Base-by-base conservation (phyloP, 176 grass and related monocot species). In the Ananas comosus region DNA sequence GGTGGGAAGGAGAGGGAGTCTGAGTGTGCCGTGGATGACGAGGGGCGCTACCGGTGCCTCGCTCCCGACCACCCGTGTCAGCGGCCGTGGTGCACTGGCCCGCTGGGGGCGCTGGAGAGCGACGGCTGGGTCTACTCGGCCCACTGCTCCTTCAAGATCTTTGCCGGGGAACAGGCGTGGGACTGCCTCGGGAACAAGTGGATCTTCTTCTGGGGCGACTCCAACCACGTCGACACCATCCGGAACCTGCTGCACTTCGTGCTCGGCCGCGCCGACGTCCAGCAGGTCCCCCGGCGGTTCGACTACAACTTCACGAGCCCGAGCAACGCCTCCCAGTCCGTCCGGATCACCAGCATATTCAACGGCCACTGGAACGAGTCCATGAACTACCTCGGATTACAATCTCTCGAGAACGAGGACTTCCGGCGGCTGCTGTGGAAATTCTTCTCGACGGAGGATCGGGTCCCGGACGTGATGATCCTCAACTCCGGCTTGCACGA, bases 121-220 rank as follows among this genome's bases (percentile, higher is more conserved):
- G 93, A 99, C 21, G 94, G 94, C 2, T 99, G 94, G 94, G 94
- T 99, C 12, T 99, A 99, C 82, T 99, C 94, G 14, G 84, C 94
- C 47, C 94, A 99, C 64, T 99, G 94, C 80, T 84, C 89, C 1
- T 99, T 99, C 84, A 84, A 42, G 68, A 75, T 99, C 80, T 99
- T 93, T 49, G 65, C 63, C 11, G 65, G 83, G 72, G 87, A 93
- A 1, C 29, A 18, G 12, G 84, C 94, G 7, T 99, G 94, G 94
- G 78, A 61, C 73, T 99, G 89, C 80, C 89, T 99, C 1, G 70
- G 80, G 57, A 84, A 81, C 69, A 93, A 86, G 72, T 99, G 94
- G 94, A 77, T 99, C 67, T 93, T 99, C 84, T 99, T 99, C 80
- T 99, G 94, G 94, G 94, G 94, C 28, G 94, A 99, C 56, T 99